A percentile compares a stretch with the other conserved stretches of the same genome.
phyloP scores from a whole-genome alignment of 2,329 filamentous ascomycete species.

The Phoma sp. region DNA sequence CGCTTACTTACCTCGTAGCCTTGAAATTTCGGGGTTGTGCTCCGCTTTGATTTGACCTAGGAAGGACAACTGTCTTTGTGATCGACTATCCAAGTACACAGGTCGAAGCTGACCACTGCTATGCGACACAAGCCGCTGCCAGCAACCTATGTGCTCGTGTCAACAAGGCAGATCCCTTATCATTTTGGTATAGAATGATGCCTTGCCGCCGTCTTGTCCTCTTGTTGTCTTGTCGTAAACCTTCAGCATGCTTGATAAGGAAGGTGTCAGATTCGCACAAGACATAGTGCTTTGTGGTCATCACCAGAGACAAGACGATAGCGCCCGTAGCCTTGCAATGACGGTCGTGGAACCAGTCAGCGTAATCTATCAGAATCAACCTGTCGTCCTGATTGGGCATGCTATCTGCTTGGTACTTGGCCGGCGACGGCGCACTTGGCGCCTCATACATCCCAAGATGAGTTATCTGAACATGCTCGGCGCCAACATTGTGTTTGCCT shows the following conservation, averaged over 20 bases:
- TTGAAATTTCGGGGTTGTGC: no score
- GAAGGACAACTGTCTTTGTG: no score
- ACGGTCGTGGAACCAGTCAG: neutral
- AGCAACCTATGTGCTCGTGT: neutral
- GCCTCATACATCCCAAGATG: neutral
- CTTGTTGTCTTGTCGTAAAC: conserved; percentile 15
- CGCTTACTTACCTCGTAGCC: no score
- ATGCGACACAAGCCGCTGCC: no score
- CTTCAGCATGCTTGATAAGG: conserved; percentile 21
- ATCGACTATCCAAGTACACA: no score
- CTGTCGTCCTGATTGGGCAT: conserved; percentile 1
- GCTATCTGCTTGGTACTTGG: conserved; percentile 8
- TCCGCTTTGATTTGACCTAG: no score
- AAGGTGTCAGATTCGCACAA: conserved; percentile 18
- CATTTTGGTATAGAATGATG: neutral
- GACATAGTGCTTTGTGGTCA: conserved; percentile 4
- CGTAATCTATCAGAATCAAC: neutral
- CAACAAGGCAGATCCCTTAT: neutral
- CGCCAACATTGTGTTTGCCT: conserved; percentile 20
- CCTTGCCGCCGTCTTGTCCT: conserved; percentile 14
- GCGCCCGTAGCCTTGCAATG: conserved; percentile 1
- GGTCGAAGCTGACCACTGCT: no score
- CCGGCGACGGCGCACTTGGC: conserved; percentile 14
- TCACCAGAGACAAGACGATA: neutral
- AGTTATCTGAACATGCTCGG: conserved; percentile 19